Percentiles rank a stretch among this genome's conserved stretches.
Conservation (phyloP, 1,284 basidiomycete genomes). For the Singerocomus rubriflavus region DNA sequence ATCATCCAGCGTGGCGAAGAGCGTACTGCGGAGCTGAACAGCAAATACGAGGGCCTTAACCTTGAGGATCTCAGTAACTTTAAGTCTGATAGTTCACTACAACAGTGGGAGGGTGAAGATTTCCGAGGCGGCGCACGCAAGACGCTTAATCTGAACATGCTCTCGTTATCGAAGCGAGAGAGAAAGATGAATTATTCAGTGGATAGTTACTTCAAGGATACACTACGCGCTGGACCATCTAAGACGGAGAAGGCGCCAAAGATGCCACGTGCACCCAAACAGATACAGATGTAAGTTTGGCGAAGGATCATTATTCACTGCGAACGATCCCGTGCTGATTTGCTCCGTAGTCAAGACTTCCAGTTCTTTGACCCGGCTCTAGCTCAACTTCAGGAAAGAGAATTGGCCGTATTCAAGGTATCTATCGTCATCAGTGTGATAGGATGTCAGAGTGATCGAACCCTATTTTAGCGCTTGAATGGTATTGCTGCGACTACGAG, state of each 20-base stretch:
- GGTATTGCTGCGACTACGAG: constrained; percentile 72
- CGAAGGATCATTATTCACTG: neutral
- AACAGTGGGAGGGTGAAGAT: constrained; percentile 97
- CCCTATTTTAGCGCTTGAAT: constrained; percentile 51
- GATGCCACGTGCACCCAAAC: constrained; percentile 86
- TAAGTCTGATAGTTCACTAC: constrained; percentile 86
- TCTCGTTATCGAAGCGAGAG: constrained; percentile 94
- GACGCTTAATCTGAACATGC: constrained; percentile 72
- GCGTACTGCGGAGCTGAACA: constrained; percentile 85
- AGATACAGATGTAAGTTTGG: constrained; percentile 69
- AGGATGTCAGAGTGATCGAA: neutral
- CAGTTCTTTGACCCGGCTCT: constrained; percentile 93
- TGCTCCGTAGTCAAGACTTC: constrained; percentile 78
- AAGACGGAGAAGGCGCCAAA: constrained; percentile 85
- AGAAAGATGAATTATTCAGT: constrained; percentile 96
- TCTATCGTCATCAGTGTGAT: neutral
- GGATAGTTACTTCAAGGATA: constrained; percentile 92
- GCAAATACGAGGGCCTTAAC: constrained; percentile 91
- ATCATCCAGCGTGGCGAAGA: constrained; percentile 94
- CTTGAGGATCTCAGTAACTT: constrained; percentile 95
- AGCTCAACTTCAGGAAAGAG: constrained; percentile 84
- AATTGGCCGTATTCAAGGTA: constrained; percentile 80
- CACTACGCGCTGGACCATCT: constrained; percentile 74
- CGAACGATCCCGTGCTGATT: neutral
- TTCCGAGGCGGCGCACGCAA: constrained; percentile 75